Base-by-base conservation (phyloP, 140 eudicot genomes). In the Senecio squalidus region DNA sequence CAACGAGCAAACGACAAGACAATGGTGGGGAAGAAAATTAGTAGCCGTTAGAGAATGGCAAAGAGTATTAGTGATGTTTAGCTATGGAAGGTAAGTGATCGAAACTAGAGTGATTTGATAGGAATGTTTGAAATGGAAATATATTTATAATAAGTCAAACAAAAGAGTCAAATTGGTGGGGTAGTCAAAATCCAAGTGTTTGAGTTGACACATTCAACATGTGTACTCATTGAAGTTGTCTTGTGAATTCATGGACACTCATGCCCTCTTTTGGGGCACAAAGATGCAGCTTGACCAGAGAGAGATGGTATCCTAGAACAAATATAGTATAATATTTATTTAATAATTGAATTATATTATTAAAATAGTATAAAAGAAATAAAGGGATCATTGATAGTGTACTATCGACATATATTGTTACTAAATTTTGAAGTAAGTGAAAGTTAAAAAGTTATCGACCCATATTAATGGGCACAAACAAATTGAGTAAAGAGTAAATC, bases 221-320 rank as follows among this genome's bases (percentile, higher is more conserved):
- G 58, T 23, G 77, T 64, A 72, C 71, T 72, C 62, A 72, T 72
- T 64, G 55, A 17, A 27, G 67, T 38, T 72, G 72, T 56, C 67
- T 62, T 55, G 72, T 63, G 66, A 38, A 63, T 71, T 71, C 36
- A 55, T 64, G 66, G 60, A 55, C 71, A 71, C 75, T 70, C 63
- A 39, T 65, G 71, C 62, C 52, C 64, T 55, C 64, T 55, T 67
- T 55, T 60, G 77, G 64, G 72, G 72, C 72, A 72, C 77, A 64
- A 55, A 64, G 72, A 55, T 69, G 62, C 38, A 68, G 29, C 55
- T 64, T 72, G 77, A 64, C 77, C 47, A 72, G 25, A 21, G 31
- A 6, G 64, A 71, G 34, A 34, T 2, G 72, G 77, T 10, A 72
- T 72, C 77, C 72, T 72, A 64, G 77, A 60, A 64, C 46, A 45